Evolutionary conservation across 2,329 filamentous ascomycete genomes (phyloP).

Genomic region (Pseudogymnoascus sp.): DNA sequence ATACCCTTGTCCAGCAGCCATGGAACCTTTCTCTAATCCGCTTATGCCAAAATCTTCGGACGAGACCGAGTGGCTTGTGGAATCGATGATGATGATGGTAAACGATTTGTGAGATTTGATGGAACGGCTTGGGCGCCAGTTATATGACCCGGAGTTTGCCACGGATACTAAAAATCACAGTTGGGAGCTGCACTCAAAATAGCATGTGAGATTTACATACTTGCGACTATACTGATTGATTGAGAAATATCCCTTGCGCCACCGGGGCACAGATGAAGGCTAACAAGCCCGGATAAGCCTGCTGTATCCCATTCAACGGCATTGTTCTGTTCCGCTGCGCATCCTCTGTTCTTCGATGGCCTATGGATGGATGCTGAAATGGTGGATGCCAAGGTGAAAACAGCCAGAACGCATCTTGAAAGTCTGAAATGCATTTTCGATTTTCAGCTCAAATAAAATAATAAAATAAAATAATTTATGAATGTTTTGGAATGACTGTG

Average conservation of each 20-base stretch:
- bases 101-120: background rate
- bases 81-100: conserved; percentile 4
- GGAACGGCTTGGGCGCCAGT: conserved; percentile 1
- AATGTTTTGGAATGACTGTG: background rate
- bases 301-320: background rate
- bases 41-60: background rate
- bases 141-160: background rate
- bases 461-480: background rate
- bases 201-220: background rate
- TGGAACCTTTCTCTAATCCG: background rate
- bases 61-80: background rate
- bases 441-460: background rate
- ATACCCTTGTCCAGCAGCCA: background rate
- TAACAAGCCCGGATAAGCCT: background rate
- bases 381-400: background rate
- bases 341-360: conserved; percentile 1
- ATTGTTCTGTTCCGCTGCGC: background rate
- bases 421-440: background rate
- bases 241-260: background rate
- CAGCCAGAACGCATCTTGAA: background rate
- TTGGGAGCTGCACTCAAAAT: background rate
- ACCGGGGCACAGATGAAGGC: background rate
- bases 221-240: background rate
- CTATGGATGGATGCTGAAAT: background rate
- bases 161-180: background rate